Conservation (phyloP, 2,329 filamentous ascomycete genomes). For the Lecanicillium sp. region DNA sequence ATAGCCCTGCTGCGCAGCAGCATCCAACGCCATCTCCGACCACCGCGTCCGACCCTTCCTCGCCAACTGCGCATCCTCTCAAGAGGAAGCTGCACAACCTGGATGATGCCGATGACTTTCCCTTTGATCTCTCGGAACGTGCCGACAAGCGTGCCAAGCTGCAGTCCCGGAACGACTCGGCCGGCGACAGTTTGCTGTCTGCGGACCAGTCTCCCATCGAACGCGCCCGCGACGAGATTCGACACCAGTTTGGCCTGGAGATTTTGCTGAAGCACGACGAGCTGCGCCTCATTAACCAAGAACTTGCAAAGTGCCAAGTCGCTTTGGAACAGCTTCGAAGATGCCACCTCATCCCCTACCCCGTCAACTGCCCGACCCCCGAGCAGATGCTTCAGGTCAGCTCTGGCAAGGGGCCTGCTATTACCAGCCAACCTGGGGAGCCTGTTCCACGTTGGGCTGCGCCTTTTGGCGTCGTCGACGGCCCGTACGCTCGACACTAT, state of each 20-base stretch:
- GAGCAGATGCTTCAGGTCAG: conserved; percentile 62
- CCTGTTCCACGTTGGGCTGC: conserved; percentile 68
- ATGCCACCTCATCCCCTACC: conserved; percentile 87
- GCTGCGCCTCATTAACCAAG: conserved; percentile 87
- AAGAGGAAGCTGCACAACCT: conserved; percentile 31
- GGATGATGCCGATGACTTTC: conserved; percentile 20
- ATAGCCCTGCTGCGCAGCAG: conserved; percentile 14
- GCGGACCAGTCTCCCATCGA: conserved; percentile 25
- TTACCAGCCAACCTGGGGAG: conserved; percentile 53
- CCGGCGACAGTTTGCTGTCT: conserved; percentile 3
- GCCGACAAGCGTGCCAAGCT: conserved; percentile 33
- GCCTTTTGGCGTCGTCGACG: conserved; percentile 84
- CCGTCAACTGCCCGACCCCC: conserved; percentile 59
- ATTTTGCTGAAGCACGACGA: conserved; percentile 93
- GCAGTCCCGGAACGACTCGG: neutral
- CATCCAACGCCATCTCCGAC: conserved; percentile 19
- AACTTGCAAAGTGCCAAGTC: conserved; percentile 90
- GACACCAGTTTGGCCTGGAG: conserved; percentile 83
- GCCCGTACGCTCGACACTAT: conserved; percentile 90
- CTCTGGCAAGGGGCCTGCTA: conserved; percentile 63
- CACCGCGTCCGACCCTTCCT: conserved; percentile 6
- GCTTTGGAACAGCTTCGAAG: conserved; percentile 89
- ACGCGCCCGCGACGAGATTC: conserved; percentile 62
- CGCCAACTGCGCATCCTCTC: conserved; percentile 20
- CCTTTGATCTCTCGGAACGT: conserved; percentile 16